These are phyloP conservation scores for Paecilomyces fulvus DNA, from an alignment of 2,329 filamentous ascomycete genomes.

Conservation along the genomic window DNA sequence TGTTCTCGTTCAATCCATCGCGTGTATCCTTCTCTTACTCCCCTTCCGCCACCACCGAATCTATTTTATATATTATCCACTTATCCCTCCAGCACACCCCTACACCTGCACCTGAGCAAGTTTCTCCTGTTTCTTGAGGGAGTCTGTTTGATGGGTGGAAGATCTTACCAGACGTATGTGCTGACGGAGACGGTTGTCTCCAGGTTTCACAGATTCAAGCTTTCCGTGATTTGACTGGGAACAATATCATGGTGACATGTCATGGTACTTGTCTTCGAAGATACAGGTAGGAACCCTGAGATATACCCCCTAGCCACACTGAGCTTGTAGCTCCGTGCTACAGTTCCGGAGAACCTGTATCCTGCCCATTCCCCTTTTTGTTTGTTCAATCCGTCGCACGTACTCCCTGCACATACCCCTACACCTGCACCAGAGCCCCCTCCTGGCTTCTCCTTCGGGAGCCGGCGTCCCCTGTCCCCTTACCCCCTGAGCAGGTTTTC, in stretches of 20 bases:
- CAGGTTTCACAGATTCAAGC: background rate
- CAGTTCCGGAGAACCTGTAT: background rate
- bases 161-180: conserved; percentile 2
- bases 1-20: too few species aligned
- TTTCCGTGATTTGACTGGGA: background rate
- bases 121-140: background rate
- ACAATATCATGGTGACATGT: background rate
- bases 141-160: conserved; percentile 3
- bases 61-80: too few species aligned
- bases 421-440: background rate
- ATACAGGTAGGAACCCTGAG: background rate
- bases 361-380: background rate
- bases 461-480: too few species aligned
- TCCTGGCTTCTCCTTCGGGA: background rate
- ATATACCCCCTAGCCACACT: background rate
- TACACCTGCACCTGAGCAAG: too few species aligned
- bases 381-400: background rate
- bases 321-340: background rate
- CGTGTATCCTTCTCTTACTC: too few species aligned
- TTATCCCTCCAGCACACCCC: too few species aligned
- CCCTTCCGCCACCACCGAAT: too few species aligned
- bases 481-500: background rate
- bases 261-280: background rate
- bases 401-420: background rate
- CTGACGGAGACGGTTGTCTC: conserved; percentile 4